Evolutionary conservation across 768 basidiomycete genomes (phyloP).

Genomic region (Phylloporus sp.): DNA sequence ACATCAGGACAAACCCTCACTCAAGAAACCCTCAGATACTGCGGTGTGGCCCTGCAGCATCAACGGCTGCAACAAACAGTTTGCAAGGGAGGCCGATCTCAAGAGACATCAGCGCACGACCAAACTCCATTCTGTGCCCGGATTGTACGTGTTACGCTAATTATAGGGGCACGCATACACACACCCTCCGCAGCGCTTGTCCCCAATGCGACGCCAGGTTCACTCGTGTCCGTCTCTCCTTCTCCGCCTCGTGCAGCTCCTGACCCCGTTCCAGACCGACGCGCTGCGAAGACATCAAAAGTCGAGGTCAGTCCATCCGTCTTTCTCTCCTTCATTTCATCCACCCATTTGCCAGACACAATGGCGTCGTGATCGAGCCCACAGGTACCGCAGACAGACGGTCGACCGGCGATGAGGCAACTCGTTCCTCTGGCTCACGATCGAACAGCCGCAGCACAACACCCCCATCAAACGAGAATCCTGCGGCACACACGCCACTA

Average conservation of each 20-base stretch:
- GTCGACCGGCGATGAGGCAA: conserved; percentile 21
- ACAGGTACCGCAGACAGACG: conserved; percentile 21
- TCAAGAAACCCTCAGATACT: conserved; percentile 48
- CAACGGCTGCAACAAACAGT: conserved; percentile 77
- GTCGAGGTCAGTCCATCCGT: conserved; percentile 50
- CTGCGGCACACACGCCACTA: conserved; percentile 31
- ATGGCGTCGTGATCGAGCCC: conserved; percentile 63
- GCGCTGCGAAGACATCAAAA: conserved; percentile 78
- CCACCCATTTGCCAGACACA: conserved; percentile 41
- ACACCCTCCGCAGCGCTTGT: conserved; percentile 48
- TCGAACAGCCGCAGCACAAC: conserved; percentile 51
- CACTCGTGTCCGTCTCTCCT: conserved; percentile 55
- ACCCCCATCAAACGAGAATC: conserved; percentile 42
- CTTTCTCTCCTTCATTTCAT: conserved; percentile 2
- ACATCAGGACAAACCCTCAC: conserved; percentile 42
- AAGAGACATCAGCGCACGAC: conserved; percentile 81
- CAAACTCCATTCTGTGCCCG: conserved; percentile 69
- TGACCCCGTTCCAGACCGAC: conserved; percentile 54
- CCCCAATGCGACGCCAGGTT: conserved; percentile 80
- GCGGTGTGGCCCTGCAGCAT: conserved; percentile 78
- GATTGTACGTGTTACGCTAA: conserved; percentile 48
- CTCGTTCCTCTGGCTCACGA: conserved; percentile 38
- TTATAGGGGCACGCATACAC: conserved; percentile 15
- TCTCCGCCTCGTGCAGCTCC: conserved; percentile 8
- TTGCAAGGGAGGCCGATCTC: conserved; percentile 77